Base-by-base conservation (phyloP, 805 yeast genomes). In the Candida railenensis region DNA sequence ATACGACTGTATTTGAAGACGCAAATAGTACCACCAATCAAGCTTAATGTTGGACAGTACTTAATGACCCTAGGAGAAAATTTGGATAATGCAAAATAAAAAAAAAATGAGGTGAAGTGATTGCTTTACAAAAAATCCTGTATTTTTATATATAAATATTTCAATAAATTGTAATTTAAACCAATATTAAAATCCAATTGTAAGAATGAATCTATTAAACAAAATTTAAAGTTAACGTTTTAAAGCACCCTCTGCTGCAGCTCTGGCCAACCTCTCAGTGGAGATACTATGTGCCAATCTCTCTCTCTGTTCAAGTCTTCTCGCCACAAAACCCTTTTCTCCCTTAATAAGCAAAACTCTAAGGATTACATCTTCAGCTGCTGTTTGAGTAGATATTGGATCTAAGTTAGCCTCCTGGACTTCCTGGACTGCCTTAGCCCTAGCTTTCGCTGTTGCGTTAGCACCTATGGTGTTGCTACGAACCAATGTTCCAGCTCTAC, bases 401-500 rank as follows among this genome's bases (percentile, higher is more conserved):
- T 74, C 75, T 8, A 79, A 74, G 49, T 59, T 59, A 1, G 69
- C 71, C 36, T 61, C 61, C 15, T 72, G 65, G 1, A 76, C 81
- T 25, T 71, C 74, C 12, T 67, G 64, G 11, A 77, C 68, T 18
- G 77, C 76, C 39, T 66, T 66, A 5, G 73, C 74, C 52, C 83
- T 76, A 8, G 78, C 74, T 42, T 68, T 73, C 12, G 81, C 74
- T 19, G 90, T 82, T 8, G 89, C 84, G 55, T 83, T 86, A 0
- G 89, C 92, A 70, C 77, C 68, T 21, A 87, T 81, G 0, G 96
- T 87, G 51, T 80, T 80, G 43, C 74, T 74, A 42, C 95, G 68
- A 14, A 82, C 83, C 40, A 86, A 58, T 1, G 82, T 75, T 0
- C 76, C 75, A 39, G 75, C 68, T 42, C 77, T 59, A 3, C 73